Evolutionary conservation across 1,284 basidiomycete genomes (phyloP), one percentile per base, ranked within the genome.

Genomic region (Trichosporon sp.): DNA sequence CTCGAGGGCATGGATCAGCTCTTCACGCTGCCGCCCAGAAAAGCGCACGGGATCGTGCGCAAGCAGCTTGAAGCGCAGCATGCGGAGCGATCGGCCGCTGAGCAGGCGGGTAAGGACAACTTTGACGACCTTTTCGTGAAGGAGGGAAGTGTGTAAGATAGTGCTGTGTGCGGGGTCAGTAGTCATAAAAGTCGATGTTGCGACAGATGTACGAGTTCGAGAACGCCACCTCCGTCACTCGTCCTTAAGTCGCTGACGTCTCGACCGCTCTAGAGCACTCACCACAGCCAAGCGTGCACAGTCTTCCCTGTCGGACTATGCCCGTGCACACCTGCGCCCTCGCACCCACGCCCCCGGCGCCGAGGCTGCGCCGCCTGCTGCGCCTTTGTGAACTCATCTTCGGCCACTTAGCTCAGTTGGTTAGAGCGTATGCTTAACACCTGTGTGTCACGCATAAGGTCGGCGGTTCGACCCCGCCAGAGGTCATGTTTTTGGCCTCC

Each of bases 1-100:
- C 67, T 68, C 58, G 63, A 68, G 49, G 8, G 34, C 67, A 60
- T 66, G 61, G 21, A 71, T 57, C 10, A 73, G 57, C 68, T 76
- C 33, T 76, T 68, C 56, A 61, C 58, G 2, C 44, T 33, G 4
- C 62, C 66, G 13, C 59, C 68, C 1, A 49, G 64, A n/a, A 59
- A 59, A 21, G 70, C 66, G 0, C 68, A 68, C 56, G 23, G 59
- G 4, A 33, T 65, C 59, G 52, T 67, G 21, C 9, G 21, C 11
- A 36, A 54, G 23, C 60, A 46, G 21, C 46, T 65, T 19, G 37
- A 23, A n/a, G 29, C 29, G 1, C 52, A 60, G 21, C 62, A 64
- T 32, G 25, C 32, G 32, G 23, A 49, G 56, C 40, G 44, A 33
- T 2, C 23, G 2, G 23, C 14, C 0, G 23, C 10, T 33, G 34